Base-by-base conservation (phyloP, 2,329 filamentous ascomycete species). In the Colletotrichum liriopes region DNA sequence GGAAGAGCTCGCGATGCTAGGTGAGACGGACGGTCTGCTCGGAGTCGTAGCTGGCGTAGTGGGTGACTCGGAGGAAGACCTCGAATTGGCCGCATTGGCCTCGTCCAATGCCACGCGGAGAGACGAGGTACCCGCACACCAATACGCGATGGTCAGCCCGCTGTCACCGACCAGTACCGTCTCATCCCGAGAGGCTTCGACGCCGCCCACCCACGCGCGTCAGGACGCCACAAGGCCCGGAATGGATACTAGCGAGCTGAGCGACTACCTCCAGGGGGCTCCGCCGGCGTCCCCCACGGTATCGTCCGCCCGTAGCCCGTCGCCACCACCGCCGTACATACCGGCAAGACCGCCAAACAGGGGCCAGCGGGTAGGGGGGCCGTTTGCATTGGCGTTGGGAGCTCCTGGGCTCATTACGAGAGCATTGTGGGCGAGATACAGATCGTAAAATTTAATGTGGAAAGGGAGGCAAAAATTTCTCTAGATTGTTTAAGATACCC, bases 291-390 rank as follows among this genome's bases (percentile, higher is more conserved):
- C 66, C 9, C 12, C 54, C 26, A 37, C 67, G 16, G 71, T 51
- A 41, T 65, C 67, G 18, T 71, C 66, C 26, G 35, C 43, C 12
- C 51, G 67, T 14, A 63, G 55, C 51, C 54, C 66, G n/a, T 67
- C 67, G 4, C 71, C 71, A 11, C 71, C 71, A 29, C 67, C 71
- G 23, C 71, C 71, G 20, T 73, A 73, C 29, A 20, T 73, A 35
- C 56, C 67, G 26, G 55, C 70, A 23, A 60, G 39, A 14, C 52
- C 58, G 20, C 7, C 65, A 12, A 59, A 37, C 16, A 60, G 59
- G 35, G 66, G 39, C 6, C 70, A 65, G 18, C 39, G 51, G 11
- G 8, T 37, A 23, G 12, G 55, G 16, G 9, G 54, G 4, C 67
- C 67, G 16, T 63, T 66, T 35, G 55, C 55, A n/a, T 23, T 73